phyloP scores from a whole-genome alignment of 306 rosid species.

The Boehmeria nivea region DNA sequence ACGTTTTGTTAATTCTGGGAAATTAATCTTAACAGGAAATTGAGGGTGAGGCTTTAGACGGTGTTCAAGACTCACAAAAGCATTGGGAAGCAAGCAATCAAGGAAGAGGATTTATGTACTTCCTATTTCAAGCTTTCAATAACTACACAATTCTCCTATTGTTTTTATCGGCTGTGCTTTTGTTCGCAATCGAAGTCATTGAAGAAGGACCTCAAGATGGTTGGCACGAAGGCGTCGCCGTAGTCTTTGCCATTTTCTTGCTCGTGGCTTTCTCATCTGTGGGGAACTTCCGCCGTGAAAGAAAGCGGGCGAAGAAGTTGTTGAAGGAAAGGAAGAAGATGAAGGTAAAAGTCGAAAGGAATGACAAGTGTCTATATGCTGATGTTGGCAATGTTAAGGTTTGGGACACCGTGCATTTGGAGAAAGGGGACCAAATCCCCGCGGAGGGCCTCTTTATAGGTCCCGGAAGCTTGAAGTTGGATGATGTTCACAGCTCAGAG shows the following conservation, averaged over 20 bases:
- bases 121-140: constrained; percentile 25
- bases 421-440: constrained; percentile 44
- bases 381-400: constrained; percentile 30
- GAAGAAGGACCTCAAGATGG: constrained; percentile 45
- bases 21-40: too few relatives aligned
- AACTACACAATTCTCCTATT: constrained; percentile 26
- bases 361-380: background rate
- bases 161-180: constrained; percentile 32
- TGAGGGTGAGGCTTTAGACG: too few relatives aligned
- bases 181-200: constrained; percentile 35
- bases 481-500: constrained; percentile 18
- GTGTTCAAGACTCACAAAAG: constrained; percentile 1
- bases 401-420: constrained; percentile 36
- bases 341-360: constrained; percentile 32
- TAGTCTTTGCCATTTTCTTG: constrained; percentile 28
- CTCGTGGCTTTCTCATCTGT: constrained; percentile 32
- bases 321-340: constrained; percentile 21
- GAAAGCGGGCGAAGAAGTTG: constrained; percentile 18
- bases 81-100: background rate
- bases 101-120: constrained; percentile 20
- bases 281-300: constrained; percentile 20
- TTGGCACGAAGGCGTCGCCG: constrained; percentile 55
- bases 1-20: too few relatives aligned
- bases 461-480: constrained; percentile 22
- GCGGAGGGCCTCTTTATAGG: constrained; percentile 49